Base-by-base conservation (phyloP, 2,329 filamentous ascomycete genomes). In the Xylaria digitata region DNA sequence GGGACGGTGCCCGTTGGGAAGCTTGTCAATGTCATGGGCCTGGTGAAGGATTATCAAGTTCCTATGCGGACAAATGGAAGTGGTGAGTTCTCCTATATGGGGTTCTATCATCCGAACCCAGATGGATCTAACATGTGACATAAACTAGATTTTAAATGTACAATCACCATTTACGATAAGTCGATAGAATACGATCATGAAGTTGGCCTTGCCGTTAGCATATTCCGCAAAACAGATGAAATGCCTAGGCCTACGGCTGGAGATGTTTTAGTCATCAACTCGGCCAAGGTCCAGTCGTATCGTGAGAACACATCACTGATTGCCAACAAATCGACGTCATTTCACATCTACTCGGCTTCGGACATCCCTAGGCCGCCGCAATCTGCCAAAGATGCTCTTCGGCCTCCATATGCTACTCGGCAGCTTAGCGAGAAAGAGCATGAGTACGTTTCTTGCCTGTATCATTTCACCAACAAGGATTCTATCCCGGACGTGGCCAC, bases 251-350 rank as follows among this genome's bases (percentile, higher is more conserved):
- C 83, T 26, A 76, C 80, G 1, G 77, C 81, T 2, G 85, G 86
- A 5, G 92, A 94, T 78, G 81, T 92, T n/a, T 80, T 93, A 5
- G 76, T 93, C 4, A 71, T 94, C 15, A 83, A 85, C 49, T 77
- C 77, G n/a, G 82, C 84, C 53, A 89, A 85, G 77, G 88, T 89
- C 37, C 75, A 78, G 61, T 59, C 50, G 15, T 74, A 61, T 32
- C 70, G 71, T 54, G 74, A 74, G 9, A 68, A 64, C 26, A 58
- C 79, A 6, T 86, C 84, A 8, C 73, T 89, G 0, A 69, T 87
- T 50, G 79, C 82, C n/a, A 78, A 82, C 61, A 65, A 43, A 1
- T 17, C 5, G 0, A 85, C 86, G 1, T 75, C 78, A 6, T 76
- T 89, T 21, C 78, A 82, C 26, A 72, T 87, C 13, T 86, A 86